Base-by-base conservation (phyloP, 108 stramenopile genomes). In the Fistulifera pelliculosa region DNA sequence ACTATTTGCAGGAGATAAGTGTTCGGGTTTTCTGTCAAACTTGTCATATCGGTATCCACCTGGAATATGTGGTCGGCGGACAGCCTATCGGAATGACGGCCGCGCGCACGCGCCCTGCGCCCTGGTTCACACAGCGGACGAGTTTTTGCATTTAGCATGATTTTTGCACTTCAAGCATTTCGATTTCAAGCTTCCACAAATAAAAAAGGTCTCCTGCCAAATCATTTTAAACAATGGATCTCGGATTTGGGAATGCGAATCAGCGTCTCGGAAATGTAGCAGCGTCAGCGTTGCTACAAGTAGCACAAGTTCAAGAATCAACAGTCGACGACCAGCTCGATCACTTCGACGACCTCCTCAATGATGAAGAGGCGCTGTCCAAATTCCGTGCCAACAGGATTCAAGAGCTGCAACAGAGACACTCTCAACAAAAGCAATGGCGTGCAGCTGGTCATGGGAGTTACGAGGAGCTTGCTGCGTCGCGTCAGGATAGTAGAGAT, bases 281-380 rank as follows among this genome's bases (percentile, higher is more conserved):
- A 25, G 75, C 85, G 50, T 62, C 62, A 35, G 72, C 64, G 19
- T 39, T 89, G 26, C 56, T 87, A 22, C 61, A 68, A 44, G 64
- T 71, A 22, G 71, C 91, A 28, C 39, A 75, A 42, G 73, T 59
- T 14, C 87, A 88, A 58, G 85, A 85, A 57, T 60, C 69, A 22
- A 66, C 77, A 0, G 28, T 89, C 38, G 57, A 75, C 38, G 61
- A 60, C 27, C 83, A 93, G 62, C 52, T 89, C 44, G 64, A 64
- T n/a, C 57, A 68, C 43, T 93, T 81, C 71, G 91, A 89, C 56
- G 65, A 73, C 41, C 66, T 96, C 21, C 60, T 88, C 47, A 85
- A 96, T 23, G 73, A 90, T 50, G 92, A 94, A 28, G 80, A 88
- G 38, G 95, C 92, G 38, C 75, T 99, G 35, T 96, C 96, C 58